Evolutionary conservation across 75 land plant species (phyloP).

Genomic region (Sequoia sempervirens): DNA sequence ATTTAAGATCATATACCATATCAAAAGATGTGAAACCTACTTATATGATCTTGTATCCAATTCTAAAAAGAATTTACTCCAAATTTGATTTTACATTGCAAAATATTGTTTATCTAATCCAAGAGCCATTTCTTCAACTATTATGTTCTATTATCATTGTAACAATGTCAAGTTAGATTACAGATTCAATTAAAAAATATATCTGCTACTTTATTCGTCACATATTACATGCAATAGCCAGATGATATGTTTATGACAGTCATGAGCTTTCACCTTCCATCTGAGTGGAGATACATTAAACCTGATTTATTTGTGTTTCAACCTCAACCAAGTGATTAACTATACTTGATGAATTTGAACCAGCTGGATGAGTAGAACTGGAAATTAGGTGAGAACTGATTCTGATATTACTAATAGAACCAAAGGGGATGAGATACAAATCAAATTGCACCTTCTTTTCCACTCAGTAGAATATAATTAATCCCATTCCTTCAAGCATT

Average conservation of each 20-base stretch:
- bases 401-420: not conserved
- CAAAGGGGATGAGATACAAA: not conserved
- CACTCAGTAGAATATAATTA: not conserved
- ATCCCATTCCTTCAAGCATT: not conserved
- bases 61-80: not conserved
- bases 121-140: not conserved
- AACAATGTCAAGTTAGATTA: not conserved
- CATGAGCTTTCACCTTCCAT: not conserved
- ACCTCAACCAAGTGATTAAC: not conserved
- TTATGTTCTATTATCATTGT: not conserved
- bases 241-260: not conserved
- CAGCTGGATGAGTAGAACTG: not conserved
- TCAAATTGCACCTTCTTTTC: not conserved
- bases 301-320: not conserved
- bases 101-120: not conserved
- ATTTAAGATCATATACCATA: slow-evolving; percentile 8
- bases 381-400: not conserved
- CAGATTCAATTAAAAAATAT: not conserved
- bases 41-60: not conserved
- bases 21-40: not conserved
- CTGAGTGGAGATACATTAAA: not conserved
- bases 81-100: slow-evolving; percentile 4
- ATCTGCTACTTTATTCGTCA: not conserved
- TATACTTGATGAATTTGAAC: not conserved
- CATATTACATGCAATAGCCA: not conserved